Evolutionary conservation across 352 stramenopile species (phyloP).

Genomic region (Pythium biforme): DNA sequence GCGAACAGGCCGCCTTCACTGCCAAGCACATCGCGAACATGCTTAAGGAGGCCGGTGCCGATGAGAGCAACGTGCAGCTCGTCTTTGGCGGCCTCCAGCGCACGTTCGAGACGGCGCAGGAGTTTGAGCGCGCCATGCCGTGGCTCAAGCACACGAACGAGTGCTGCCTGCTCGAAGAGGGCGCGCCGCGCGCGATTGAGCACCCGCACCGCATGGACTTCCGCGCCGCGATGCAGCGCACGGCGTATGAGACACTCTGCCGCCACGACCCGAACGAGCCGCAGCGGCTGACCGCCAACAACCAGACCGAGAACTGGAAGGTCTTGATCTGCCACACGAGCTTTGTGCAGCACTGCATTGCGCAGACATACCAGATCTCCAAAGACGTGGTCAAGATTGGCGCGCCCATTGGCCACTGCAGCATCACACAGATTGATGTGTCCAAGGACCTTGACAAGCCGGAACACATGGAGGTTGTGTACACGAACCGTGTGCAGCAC

Average conservation of each 20-base stretch:
- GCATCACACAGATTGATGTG: slow-evolving; percentile 68
- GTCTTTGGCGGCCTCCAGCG: slow-evolving; percentile 68
- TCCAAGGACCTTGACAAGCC: slow-evolving; percentile 27
- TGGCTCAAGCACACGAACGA: slow-evolving; percentile 62
- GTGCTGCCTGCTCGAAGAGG: slow-evolving; percentile 75
- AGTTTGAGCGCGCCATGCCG: slow-evolving; percentile 59
- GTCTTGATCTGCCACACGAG: slow-evolving; percentile 75
- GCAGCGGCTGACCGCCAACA: slow-evolving; percentile 20
- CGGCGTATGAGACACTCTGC: slow-evolving; percentile 72
- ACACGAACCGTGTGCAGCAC: slow-evolving; percentile 65
- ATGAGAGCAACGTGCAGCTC: slow-evolving; percentile 48
- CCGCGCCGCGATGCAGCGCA: slow-evolving; percentile 73
- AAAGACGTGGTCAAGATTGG: slow-evolving; percentile 80
- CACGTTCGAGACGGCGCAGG: slow-evolving; percentile 63
- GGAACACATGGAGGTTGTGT: slow-evolving; percentile 51
- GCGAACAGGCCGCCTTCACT: slow-evolving; percentile 54
- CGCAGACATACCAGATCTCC: slow-evolving; percentile 56
- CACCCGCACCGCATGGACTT: slow-evolving; percentile 62
- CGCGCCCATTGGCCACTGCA: slow-evolving; percentile 71
- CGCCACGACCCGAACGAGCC: slow-evolving; percentile 37
- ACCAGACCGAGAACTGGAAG: slow-evolving; percentile 53
- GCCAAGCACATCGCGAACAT: slow-evolving; percentile 50
- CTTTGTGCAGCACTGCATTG: slow-evolving; percentile 69
- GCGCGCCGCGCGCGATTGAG: slow-evolving; percentile 56
- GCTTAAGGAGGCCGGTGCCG: slow-evolving; percentile 29